Percentiles rank a stretch among this genome's conserved stretches.
Evolutionary conservation across 441 rosid species (phyloP).

Genomic region (Populus hybrid): DNA sequence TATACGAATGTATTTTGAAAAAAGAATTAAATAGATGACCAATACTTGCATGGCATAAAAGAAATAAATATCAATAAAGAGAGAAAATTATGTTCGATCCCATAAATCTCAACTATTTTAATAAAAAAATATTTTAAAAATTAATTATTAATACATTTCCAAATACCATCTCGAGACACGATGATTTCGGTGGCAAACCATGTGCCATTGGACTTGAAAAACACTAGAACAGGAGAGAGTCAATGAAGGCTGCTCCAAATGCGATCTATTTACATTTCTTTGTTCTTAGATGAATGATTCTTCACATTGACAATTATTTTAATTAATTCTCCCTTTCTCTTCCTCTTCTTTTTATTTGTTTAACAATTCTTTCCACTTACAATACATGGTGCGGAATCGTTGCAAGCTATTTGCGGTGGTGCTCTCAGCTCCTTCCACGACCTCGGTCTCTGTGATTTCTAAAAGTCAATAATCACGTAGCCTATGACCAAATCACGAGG

Average conservation of each 20-base stretch:
- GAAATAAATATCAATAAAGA: too few species aligned
- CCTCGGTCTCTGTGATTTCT: background rate
- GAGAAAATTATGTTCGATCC: too few species aligned
- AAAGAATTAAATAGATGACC: too few species aligned
- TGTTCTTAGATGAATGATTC: background rate
- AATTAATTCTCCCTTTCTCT: too few species aligned
- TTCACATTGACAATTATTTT: background rate
- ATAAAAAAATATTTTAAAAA: too few species aligned
- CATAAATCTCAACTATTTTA: too few species aligned
- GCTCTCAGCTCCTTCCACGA: background rate
- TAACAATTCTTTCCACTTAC: background rate
- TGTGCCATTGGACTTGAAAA: background rate
- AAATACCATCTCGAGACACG: background rate
- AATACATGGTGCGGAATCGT: background rate
- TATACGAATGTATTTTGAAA: too few species aligned
- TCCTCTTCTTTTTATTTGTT: too few species aligned
- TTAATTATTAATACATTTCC: too few species aligned
- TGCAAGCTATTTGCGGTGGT: background rate
- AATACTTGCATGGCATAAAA: too few species aligned
- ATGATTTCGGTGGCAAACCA: background rate
- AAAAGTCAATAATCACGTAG: background rate
- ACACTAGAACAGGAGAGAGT: background rate
- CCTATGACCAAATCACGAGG: background rate
- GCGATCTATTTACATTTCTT: background rate
- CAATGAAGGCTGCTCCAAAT: background rate